Evolutionary conservation across 768 basidiomycete genomes (phyloP).

Genomic region (Lactarius hatsudake): DNA sequence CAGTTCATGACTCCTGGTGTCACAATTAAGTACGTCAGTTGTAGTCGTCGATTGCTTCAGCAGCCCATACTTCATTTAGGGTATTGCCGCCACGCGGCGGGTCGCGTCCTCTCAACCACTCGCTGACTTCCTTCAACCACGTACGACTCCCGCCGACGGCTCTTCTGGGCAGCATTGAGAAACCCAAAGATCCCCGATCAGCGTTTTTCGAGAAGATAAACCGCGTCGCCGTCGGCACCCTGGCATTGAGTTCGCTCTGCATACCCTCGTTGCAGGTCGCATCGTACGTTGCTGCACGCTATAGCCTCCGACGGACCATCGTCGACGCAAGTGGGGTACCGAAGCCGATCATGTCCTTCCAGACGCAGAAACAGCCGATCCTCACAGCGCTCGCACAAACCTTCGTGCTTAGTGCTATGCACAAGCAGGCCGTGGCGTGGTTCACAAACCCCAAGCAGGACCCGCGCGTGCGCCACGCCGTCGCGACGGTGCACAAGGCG

Average conservation of each 20-base stretch:
- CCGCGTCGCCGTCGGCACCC: constrained; percentile 29
- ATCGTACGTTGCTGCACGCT: constrained; percentile 52
- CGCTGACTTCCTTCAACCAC: constrained; percentile 34
- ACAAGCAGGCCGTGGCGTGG: constrained; percentile 27
- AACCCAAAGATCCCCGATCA: constrained; percentile 8
- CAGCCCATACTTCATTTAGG: not conserved
- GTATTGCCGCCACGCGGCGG: constrained; percentile 22
- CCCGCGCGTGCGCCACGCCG: constrained; percentile 29
- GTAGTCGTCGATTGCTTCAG: not conserved
- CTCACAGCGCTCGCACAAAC: constrained; percentile 37
- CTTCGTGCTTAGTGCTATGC: constrained; percentile 38
- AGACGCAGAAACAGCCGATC: constrained; percentile 43
- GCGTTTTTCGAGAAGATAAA: constrained; percentile 27
- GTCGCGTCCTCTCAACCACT: constrained; percentile 36
- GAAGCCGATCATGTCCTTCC: constrained; percentile 39
- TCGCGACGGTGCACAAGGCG: constrained; percentile 37
- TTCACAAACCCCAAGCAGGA: constrained; percentile 34
- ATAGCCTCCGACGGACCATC: constrained; percentile 54
- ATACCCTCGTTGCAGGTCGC: constrained; percentile 50
- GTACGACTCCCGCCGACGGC: constrained; percentile 33
- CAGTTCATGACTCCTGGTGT: constrained; percentile 38
- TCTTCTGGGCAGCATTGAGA: constrained; percentile 28
- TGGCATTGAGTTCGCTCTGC: constrained; percentile 23
- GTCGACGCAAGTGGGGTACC: constrained; percentile 16
- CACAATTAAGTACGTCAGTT: constrained; percentile 29